Evolutionary conservation across 2,329 filamentous ascomycete genomes (phyloP).

Genomic region (Metarhizium anisopliae): DNA sequence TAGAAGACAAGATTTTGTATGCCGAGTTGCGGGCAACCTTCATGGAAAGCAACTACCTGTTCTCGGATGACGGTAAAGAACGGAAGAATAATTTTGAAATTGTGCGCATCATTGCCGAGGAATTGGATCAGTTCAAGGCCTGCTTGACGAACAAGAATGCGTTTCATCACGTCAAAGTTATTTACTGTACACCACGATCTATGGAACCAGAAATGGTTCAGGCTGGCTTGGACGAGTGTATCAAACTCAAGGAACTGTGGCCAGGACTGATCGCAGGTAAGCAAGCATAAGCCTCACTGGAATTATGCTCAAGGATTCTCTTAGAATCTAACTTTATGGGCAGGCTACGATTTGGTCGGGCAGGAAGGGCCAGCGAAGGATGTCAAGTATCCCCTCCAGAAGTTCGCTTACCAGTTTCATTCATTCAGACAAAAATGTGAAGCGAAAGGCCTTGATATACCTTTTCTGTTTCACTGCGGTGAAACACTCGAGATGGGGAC

Average conservation of each 20-base stretch:
- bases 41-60: slow-evolving; percentile 53
- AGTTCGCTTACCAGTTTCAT: slow-evolving; percentile 46
- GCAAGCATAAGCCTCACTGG: slow-evolving; percentile 14
- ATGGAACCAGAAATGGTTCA: slow-evolving; percentile 40
- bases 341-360: slow-evolving; percentile 62
- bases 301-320: neutral
- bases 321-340: neutral
- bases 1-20: slow-evolving; percentile 58
- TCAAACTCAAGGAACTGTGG: slow-evolving; percentile 48
- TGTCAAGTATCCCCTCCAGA: slow-evolving; percentile 44
- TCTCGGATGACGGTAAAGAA: slow-evolving; percentile 43
- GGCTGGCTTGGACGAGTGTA: slow-evolving; percentile 49
- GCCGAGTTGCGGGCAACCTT: slow-evolving; percentile 65
- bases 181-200: slow-evolving; percentile 61
- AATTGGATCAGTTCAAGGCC: slow-evolving; percentile 38
- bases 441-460: slow-evolving; percentile 43
- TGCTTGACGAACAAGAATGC: slow-evolving; percentile 17
- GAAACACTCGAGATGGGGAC: slow-evolving; percentile 62
- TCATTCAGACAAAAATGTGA: slow-evolving; percentile 46
- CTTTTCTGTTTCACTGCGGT: slow-evolving; percentile 69
- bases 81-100: slow-evolving; percentile 47
- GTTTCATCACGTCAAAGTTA: slow-evolving; percentile 60
- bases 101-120: slow-evolving; percentile 50
- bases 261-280: slow-evolving; percentile 53
- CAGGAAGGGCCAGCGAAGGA: slow-evolving; percentile 43